Conservation (phyloP, 1,284 basidiomycete species). For the Bjerkandera adusta region DNA sequence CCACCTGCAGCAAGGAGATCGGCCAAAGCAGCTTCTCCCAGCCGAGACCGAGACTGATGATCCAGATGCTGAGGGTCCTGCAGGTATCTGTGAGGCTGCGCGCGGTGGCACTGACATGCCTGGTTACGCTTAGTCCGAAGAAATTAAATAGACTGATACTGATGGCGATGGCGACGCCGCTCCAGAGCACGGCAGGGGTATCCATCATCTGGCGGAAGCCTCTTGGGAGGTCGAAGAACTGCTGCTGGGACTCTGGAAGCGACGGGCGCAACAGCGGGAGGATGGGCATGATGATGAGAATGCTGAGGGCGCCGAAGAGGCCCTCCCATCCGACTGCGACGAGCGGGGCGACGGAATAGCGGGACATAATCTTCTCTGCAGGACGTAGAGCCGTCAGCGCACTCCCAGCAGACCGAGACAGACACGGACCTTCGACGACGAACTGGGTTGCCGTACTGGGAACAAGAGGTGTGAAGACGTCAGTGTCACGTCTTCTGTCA, state of each 20-base stretch:
- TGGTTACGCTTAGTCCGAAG: conserved; percentile 91
- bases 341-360: conserved; percentile 88
- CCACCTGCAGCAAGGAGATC: conserved; percentile 81
- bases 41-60: conserved; percentile 82
- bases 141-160: conserved; percentile 97
- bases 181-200: conserved; percentile 76
- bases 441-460: conserved; percentile 85
- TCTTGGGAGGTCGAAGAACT: conserved; percentile 81
- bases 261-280: conserved; percentile 31
- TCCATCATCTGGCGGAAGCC: conserved; percentile 81
- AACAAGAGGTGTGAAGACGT: conserved; percentile 16
- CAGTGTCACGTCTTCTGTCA: conserved; percentile 4
- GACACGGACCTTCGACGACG: conserved; percentile 83
- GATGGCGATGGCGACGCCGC: conserved; percentile 73
- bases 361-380: conserved; percentile 84
- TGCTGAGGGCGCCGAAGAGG: conserved; percentile 83
- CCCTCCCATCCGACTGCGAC: conserved; percentile 96
- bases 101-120: conserved; percentile 86
- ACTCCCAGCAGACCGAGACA: not conserved
- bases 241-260: conserved; percentile 62
- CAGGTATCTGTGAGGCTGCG: conserved; percentile 94
- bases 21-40: conserved; percentile 91
- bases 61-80: conserved; percentile 91
- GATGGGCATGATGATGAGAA: conserved; percentile 62
- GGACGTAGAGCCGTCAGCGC: conserved; percentile 1